Base-by-base conservation (phyloP, 2,329 filamentous ascomycete species). In the Aspergillus quadricinctus region DNA sequence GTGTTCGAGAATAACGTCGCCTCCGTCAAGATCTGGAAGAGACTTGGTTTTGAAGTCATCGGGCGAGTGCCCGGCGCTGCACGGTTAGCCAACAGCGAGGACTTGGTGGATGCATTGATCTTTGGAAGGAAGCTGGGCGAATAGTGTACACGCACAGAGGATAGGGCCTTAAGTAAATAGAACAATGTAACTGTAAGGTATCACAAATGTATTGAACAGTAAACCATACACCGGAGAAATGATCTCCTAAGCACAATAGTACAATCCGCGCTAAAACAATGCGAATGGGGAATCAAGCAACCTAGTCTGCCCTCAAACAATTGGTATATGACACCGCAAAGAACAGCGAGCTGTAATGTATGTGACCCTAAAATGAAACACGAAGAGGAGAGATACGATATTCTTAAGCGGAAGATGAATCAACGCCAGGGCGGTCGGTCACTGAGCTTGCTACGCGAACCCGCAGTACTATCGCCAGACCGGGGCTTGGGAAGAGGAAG, bases 1-100 rank as follows among this genome's bases (percentile, higher is more conserved):
- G 72, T 75, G 4, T 75, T 75, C 51, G 72, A 68, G 19, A 75
- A 75, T 40, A 75, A 75, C 52, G 64, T 69, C 7, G 72, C 72
- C 9, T 75, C 72, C 0, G 66, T 73, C 54, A 67, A 65, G 21
- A 75, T 75, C 56, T 75, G 72, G 72, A 71, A 75, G 52, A 67
- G 63, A 21, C 64, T 75, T 3, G 72, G 72, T 0, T 75, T 75
- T 56, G 63, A 60, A 23, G 65, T 73, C 11, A 71, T 75, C 43
- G 72, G 72, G 4, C 68, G 72, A 1, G 72, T 75, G 25, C 72
- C 72, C 3, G 67, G 68, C 6, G 70, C 70, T 1, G 72, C 64
- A n/a, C 61, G 70, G 3, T 52, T 75, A 52, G 66, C 64, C 1
- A 75, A 74, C 52, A 74, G 72, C 45, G 64, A 70, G 41, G 66